Evolutionary conservation across 768 basidiomycete species (phyloP), one percentile per base, ranked within the genome.

Genomic region (Amanita thiersii): DNA sequence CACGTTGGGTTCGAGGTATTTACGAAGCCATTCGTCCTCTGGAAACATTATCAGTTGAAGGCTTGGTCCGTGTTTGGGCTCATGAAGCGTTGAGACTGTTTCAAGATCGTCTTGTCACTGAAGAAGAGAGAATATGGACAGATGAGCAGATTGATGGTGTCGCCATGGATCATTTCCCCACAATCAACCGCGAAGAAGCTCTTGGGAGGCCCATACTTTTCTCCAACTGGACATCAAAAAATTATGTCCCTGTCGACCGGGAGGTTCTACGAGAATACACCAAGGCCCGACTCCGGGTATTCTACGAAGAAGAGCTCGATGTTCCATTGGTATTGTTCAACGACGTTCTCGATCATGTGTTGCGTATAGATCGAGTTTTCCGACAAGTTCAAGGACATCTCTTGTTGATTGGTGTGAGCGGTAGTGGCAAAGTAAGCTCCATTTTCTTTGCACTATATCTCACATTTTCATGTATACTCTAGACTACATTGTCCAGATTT

Each of bases 141-240:
- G 93, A 98, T 55, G 86, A 92, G 47, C 75, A 82, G 50, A 86
- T 98, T 47, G 91, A 99, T 57, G 52, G 68, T 17, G 76, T 76
- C 14, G 94, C 94, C 0, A 69, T 84, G 68, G 73, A 81, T 47
- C 82, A 96, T 60, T 99, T 99, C 81, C 93, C 92, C 0, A 92
- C 86, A 2, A 86, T 96, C 59, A 80, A 88, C 56, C 73, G 73
- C 30, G 80, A 83, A 18, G 91, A 96, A 55, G 91, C 96, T 1
- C 73, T 99, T 19, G 61, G 50, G 23, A 79, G 96, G 11, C 96
- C 96, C 0, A 92, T 99, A 50, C 65, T 99, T 26, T 99, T 92
- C 72, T 98, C 96, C 15, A 98, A 98, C 60, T 99, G 96, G 96
- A 97, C 94, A 1, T 93, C 94, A 7, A 91, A 93, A 64, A 67